Percentiles rank a stretch among this genome's conserved stretches.
Conservation (phyloP, 2,329 filamentous ascomycete species). For the Anisogramma anomala region DNA sequence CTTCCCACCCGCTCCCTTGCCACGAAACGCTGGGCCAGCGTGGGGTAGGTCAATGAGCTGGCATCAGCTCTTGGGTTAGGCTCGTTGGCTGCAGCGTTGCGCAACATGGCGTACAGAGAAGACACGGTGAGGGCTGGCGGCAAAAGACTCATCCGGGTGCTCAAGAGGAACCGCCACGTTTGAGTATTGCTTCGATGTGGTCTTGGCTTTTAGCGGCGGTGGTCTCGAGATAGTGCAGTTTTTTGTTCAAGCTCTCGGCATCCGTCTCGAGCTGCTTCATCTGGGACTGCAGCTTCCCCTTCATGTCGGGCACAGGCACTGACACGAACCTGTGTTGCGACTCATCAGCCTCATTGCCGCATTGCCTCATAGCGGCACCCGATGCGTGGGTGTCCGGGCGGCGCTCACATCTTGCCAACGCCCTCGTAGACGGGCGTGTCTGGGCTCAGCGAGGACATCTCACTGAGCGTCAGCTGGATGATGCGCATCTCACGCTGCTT, state of each 20-base stretch:
- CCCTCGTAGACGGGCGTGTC: conserved; percentile 84
- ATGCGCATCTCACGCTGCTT: conserved; percentile 86
- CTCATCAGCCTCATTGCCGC: conserved; percentile 1
- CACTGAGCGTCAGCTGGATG: conserved; percentile 73
- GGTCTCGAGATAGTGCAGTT: conserved; percentile 83
- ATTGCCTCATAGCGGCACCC: not conserved
- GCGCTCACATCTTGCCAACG: conserved; percentile 82
- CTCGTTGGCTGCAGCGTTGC: not conserved
- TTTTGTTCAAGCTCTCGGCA: conserved; percentile 72
- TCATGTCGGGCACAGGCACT: conserved; percentile 59
- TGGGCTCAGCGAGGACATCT: conserved; percentile 64
- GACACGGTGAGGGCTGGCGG: not conserved
- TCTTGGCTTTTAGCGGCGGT: conserved; percentile 90
- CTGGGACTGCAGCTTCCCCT: conserved; percentile 65
- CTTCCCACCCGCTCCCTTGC: no score
- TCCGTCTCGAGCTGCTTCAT: conserved; percentile 65
- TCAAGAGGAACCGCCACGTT: conserved; percentile 31
- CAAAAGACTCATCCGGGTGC: not conserved
- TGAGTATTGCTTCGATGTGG: conserved; percentile 81
- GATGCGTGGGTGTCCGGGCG: not conserved
- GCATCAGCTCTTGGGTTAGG: not conserved
- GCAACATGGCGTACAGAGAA: not conserved
- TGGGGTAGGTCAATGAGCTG: not conserved
- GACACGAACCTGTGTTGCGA: conserved; percentile 64
- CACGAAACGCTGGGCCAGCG: no score